These are phyloP conservation scores for Pleurotus sapidus DNA, from an alignment of 768 basidiomycete genomes.

Conservation along the genomic window DNA sequence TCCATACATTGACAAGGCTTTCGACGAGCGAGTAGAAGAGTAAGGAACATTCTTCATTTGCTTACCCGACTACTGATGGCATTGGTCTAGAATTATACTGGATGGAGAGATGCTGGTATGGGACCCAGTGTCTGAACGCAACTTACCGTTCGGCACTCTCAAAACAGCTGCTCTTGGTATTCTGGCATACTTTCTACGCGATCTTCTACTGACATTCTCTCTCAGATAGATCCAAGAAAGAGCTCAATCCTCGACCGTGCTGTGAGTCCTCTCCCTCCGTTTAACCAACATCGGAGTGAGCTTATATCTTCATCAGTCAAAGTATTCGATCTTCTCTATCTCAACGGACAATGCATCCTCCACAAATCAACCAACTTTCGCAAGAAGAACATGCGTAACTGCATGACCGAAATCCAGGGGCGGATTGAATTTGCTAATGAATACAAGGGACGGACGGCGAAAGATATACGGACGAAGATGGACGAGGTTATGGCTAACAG, in stretches of 20 bases:
- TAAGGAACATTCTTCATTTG: constrained; percentile 33
- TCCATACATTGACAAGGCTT: constrained; percentile 75
- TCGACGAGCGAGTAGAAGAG: constrained; percentile 79
- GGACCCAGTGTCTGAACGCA: constrained; percentile 87
- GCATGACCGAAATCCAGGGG: constrained; percentile 68
- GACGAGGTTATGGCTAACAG: constrained; percentile 79
- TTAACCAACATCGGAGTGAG: not conserved
- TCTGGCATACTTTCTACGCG: constrained; percentile 9
- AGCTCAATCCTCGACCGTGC: constrained; percentile 82
- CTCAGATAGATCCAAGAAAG: constrained; percentile 67
- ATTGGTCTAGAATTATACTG: constrained; percentile 68
- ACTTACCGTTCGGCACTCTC: constrained; percentile 88
- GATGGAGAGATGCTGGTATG: constrained; percentile 99
- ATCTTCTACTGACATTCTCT: not conserved
- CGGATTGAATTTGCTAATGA: constrained; percentile 79
- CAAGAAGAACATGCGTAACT: constrained; percentile 71
- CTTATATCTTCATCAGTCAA: constrained; percentile 62
- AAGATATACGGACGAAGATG: constrained; percentile 80
- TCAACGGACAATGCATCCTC: constrained; percentile 80
- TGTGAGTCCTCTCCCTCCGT: constrained; percentile 52
- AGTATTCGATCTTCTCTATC: constrained; percentile 89
- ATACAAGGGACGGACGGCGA: constrained; percentile 67
- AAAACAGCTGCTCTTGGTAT: constrained; percentile 89
- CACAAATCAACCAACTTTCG: constrained; percentile 70
- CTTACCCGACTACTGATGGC: not conserved